Evolutionary conservation across 2,329 filamentous ascomycete species (phyloP).

Genomic region (Fusarium gaditjirri): DNA sequence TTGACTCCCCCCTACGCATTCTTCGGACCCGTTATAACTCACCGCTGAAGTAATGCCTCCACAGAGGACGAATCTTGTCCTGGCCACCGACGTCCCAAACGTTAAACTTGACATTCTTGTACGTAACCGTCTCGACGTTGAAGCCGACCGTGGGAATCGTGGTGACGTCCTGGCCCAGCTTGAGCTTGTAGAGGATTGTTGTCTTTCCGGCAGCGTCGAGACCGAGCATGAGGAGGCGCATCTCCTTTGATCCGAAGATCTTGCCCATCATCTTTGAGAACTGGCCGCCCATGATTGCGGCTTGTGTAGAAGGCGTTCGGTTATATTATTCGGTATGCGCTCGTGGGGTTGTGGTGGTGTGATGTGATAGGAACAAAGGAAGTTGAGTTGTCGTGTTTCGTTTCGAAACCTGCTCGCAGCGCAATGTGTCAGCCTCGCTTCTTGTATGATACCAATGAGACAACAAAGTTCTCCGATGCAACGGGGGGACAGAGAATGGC

Average conservation of each 20-base stretch:
- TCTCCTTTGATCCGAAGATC: slow-evolving; percentile 99
- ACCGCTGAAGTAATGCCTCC: slow-evolving; percentile 97
- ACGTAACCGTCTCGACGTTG: slow-evolving; percentile 98
- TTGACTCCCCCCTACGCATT: background rate
- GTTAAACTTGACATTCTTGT: slow-evolving; percentile 99
- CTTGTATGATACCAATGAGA: background rate
- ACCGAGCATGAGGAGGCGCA: slow-evolving; percentile 97
- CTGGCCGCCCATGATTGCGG: slow-evolving; percentile 83
- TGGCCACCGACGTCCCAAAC: slow-evolving; percentile 99
- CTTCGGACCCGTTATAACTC: slow-evolving; percentile 44
- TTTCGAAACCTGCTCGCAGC: slow-evolving; percentile 14
- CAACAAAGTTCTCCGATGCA: background rate
- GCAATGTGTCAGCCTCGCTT: slow-evolving; percentile 15
- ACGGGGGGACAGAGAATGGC: background rate
- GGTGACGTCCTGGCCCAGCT: slow-evolving; percentile 97
- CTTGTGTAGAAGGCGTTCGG: background rate
- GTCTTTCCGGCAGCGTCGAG: slow-evolving; percentile 99
- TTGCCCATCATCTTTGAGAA: slow-evolving; percentile 97
- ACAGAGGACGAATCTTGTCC: slow-evolving; percentile 97
- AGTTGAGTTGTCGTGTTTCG: background rate
- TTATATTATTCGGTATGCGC: slow-evolving; percentile 2
- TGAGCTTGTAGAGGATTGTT: slow-evolving; percentile 98
- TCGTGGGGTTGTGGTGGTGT: background rate
- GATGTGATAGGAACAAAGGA: slow-evolving; percentile 3
- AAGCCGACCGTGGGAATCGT: slow-evolving; percentile 99